These are phyloP conservation scores for Hypoxylon fragiforme DNA, from an alignment of 495 filamentous ascomycete species.

Conservation along the genomic window DNA sequence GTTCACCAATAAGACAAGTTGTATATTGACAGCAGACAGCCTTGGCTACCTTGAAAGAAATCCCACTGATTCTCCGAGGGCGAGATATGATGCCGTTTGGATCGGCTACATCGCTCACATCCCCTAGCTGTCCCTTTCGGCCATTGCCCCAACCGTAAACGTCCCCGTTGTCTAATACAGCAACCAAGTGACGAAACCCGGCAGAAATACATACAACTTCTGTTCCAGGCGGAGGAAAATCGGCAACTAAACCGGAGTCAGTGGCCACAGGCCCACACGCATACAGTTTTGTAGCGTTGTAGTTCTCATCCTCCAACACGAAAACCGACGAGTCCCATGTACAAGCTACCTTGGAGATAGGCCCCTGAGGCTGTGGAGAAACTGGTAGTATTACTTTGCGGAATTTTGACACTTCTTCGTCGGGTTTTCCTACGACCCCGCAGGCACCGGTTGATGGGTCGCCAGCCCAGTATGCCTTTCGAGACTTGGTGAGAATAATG, in stretches of 20 bases:
- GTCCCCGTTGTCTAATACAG: slow-evolving; percentile 70
- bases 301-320: slow-evolving; percentile 47
- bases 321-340: slow-evolving; percentile 76
- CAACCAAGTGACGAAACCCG: slow-evolving; percentile 76
- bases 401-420: slow-evolving; percentile 30
- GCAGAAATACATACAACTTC: slow-evolving; percentile 62
- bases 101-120: slow-evolving; percentile 35
- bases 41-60: slow-evolving; percentile 57
- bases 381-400: slow-evolving; percentile 19
- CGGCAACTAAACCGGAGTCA: slow-evolving; percentile 45
- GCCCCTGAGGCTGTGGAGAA: slow-evolving; percentile 1
- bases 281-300: slow-evolving; percentile 52
- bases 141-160: slow-evolving; percentile 88
- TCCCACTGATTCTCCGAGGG: slow-evolving; percentile 62
- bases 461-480: slow-evolving; percentile 66
- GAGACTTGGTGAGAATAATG: slow-evolving; percentile 62
- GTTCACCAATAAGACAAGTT: slow-evolving; percentile 66
- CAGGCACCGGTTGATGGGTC: slow-evolving; percentile 59
- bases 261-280: slow-evolving; percentile 61
- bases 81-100: slow-evolving; percentile 47
- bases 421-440: slow-evolving; percentile 37
- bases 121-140: slow-evolving; percentile 81
- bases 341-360: slow-evolving; percentile 55
- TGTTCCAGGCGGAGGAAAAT: slow-evolving; percentile 63
- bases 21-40: slow-evolving; percentile 83